Percentiles rank a stretch among this genome's conserved stretches.
phyloP scores from a whole-genome alignment of 495 filamentous ascomycete genomes.

The Trichocladium antarcticum region DNA sequence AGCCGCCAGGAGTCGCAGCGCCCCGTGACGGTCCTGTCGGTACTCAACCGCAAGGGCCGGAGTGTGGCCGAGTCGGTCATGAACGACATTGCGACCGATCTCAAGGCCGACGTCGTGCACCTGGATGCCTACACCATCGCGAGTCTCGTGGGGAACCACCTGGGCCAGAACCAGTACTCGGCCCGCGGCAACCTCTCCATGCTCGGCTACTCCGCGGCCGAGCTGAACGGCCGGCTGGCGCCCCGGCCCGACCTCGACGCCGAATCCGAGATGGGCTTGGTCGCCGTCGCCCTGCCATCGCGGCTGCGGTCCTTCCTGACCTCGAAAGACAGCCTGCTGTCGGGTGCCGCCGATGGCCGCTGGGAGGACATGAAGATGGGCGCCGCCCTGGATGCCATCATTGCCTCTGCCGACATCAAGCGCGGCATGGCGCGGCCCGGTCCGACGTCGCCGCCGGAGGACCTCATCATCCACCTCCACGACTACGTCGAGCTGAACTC shows the following conservation, averaged over 20 bases:
- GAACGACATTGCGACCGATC: constrained; percentile 42
- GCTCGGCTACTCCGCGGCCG: constrained; percentile 54
- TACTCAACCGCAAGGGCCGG: constrained; percentile 27
- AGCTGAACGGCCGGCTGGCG: constrained; percentile 29
- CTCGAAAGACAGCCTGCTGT: neutral
- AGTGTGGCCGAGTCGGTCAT: constrained; percentile 25
- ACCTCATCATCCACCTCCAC: constrained; percentile 61
- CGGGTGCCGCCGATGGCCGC: constrained; percentile 19
- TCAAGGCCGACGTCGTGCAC: constrained; percentile 64
- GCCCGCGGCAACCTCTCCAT: constrained; percentile 36
- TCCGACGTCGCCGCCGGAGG: neutral
- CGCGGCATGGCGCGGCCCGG: neutral
- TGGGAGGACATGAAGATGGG: constrained; percentile 38
- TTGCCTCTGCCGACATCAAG: constrained; percentile 24
- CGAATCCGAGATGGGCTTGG: constrained; percentile 15
- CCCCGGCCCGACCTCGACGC: constrained; percentile 8
- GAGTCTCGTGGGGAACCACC: constrained; percentile 59
- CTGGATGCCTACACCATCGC: constrained; percentile 73
- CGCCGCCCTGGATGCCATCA: constrained; percentile 30
- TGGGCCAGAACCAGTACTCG: constrained; percentile 49
- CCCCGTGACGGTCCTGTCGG: constrained; percentile 30
- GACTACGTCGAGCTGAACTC: constrained; percentile 66
- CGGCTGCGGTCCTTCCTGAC: constrained; percentile 17
- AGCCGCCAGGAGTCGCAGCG: constrained; percentile 20
- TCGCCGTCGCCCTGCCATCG: constrained; percentile 16